phyloP scores from a whole-genome alignment of 352 stramenopile species.

The Thalassiosira livingstoniorum region DNA sequence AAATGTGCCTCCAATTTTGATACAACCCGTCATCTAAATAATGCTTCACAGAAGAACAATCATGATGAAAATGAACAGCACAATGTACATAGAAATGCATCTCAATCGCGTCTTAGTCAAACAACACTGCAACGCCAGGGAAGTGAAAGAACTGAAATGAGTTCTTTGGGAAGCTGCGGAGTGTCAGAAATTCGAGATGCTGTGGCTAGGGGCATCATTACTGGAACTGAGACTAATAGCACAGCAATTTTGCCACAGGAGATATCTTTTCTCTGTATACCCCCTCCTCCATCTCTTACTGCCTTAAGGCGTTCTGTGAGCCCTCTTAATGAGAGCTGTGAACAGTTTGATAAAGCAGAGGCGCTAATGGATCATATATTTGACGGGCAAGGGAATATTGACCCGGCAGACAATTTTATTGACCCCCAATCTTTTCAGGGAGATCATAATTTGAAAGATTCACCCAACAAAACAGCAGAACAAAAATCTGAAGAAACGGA shows the following conservation, averaged over 20 bases:
- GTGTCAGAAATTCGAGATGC: slow-evolving; percentile 20
- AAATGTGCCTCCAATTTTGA: too few species aligned
- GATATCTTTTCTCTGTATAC: too few species aligned
- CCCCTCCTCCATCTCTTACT: slow-evolving; percentile 8
- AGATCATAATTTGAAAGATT: background rate
- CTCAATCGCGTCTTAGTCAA: background rate
- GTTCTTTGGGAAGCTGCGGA: slow-evolving; percentile 17
- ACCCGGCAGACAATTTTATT: too few species aligned
- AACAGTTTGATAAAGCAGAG: too few species aligned
- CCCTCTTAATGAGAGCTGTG: too few species aligned
- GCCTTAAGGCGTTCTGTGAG: too few species aligned
- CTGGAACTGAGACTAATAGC: too few species aligned
- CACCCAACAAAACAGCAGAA: background rate
- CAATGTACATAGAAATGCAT: background rate
- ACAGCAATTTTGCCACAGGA: too few species aligned
- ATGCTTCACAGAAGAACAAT: background rate
- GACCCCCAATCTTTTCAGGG: background rate
- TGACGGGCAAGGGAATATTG: too few species aligned
- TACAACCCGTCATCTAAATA: too few species aligned
- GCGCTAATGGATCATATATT: too few species aligned
- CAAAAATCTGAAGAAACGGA: background rate
- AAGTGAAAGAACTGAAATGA: slow-evolving; percentile 13
- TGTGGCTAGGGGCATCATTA: background rate
- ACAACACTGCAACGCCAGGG: background rate
- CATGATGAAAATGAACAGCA: background rate